Conservation (phyloP, 2,329 filamentous ascomycete species). For the Aspergillus luchuensis region DNA sequence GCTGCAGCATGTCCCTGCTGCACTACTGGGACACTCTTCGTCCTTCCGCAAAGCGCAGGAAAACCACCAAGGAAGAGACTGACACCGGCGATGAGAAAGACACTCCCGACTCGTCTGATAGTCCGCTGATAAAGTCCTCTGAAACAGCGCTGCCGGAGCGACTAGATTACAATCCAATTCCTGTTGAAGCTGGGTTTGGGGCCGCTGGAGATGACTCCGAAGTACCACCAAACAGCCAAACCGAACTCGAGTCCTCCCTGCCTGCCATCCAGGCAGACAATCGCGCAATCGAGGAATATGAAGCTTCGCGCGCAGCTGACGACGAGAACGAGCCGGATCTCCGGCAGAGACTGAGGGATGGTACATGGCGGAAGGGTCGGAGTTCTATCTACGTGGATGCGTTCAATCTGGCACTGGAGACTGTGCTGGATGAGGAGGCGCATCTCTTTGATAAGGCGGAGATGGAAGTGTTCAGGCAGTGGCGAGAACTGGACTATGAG, state of each 20-base stretch:
- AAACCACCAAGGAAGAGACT: slow-evolving; percentile 21
- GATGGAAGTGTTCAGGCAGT: slow-evolving; percentile 72
- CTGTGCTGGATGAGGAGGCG: slow-evolving; percentile 82
- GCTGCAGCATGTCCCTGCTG: slow-evolving; percentile 36
- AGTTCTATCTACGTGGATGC: slow-evolving; percentile 97
- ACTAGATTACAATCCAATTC: slow-evolving; percentile 23
- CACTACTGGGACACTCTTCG: slow-evolving; percentile 40
- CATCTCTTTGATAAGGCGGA: slow-evolving; percentile 86
- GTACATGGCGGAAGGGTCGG: slow-evolving; percentile 71
- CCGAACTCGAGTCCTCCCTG: slow-evolving; percentile 71
- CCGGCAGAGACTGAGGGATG: slow-evolving; percentile 57
- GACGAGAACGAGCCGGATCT: slow-evolving; percentile 39
- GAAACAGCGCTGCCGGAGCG: slow-evolving; percentile 14
- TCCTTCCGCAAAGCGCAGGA: slow-evolving; percentile 35
- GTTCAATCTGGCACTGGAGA: slow-evolving; percentile 89
- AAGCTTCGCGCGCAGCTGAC: slow-evolving; percentile 65
- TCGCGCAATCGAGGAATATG: slow-evolving; percentile 77
- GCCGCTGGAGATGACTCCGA: slow-evolving; percentile 31
- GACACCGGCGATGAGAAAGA: slow-evolving; percentile 13
- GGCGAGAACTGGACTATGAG: slow-evolving; percentile 75
- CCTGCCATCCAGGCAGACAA: slow-evolving; percentile 67
- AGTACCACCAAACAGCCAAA: slow-evolving; percentile 48
- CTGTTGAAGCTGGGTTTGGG: not conserved
- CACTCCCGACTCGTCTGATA: slow-evolving; percentile 13
- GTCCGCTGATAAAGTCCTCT: slow-evolving; percentile 38